Percentiles rank a stretch among this genome's conserved stretches.
These are phyloP conservation scores for Fragilariopsis cylindrus DNA, from an alignment of 108 stramenopile species.

Conservation along the genomic window DNA sequence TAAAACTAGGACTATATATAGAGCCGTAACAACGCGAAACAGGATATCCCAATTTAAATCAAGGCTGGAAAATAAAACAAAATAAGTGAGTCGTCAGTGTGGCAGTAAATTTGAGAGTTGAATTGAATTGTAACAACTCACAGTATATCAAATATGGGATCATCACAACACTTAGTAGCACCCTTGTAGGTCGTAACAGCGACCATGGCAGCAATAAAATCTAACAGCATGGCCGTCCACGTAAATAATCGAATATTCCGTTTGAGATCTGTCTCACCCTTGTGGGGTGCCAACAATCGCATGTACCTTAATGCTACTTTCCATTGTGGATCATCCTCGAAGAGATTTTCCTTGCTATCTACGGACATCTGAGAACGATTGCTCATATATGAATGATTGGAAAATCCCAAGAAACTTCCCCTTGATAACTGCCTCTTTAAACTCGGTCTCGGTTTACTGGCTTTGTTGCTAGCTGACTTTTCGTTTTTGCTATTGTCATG, in stretches of 20 bases:
- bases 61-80: background rate
- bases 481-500: too few species aligned
- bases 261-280: conserved; percentile 21
- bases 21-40: conserved; percentile 30
- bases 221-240: conserved; percentile 30
- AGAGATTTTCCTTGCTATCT: conserved; percentile 13
- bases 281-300: conserved; percentile 21
- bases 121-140: too few species aligned
- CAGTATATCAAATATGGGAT: conserved; percentile 32
- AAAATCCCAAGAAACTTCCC: background rate
- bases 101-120: too few species aligned
- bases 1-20: conserved; percentile 36
- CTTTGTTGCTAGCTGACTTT: too few species aligned
- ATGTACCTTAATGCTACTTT: conserved; percentile 24
- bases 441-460: background rate
- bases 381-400: conserved; percentile 4
- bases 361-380: conserved; percentile 19
- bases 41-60: conserved; percentile 30
- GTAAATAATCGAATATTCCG: conserved; percentile 25
- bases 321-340: conserved; percentile 28
- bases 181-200: conserved; percentile 30
- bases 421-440: background rate
- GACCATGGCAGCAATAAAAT: conserved; percentile 44
- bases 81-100: background rate
- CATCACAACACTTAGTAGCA: conserved; percentile 40